These are phyloP conservation scores for Stipa capillata DNA, from an alignment of 176 grass and related monocot genomes.

Conservation along the genomic window DNA sequence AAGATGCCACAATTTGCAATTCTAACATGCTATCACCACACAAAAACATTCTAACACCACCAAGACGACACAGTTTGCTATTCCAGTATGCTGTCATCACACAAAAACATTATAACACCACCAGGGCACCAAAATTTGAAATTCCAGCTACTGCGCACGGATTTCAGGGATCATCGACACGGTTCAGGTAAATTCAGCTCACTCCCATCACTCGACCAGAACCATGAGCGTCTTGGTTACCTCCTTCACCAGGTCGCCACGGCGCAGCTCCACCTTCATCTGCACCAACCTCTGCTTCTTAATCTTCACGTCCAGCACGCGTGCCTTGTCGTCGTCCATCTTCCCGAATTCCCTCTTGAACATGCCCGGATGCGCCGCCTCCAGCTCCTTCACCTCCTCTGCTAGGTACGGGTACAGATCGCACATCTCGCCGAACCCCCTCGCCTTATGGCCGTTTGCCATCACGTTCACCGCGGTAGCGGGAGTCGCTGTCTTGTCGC, in stretches of 20 bases:
- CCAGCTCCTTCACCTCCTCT: constrained; percentile 22
- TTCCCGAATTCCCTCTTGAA: constrained; percentile 37
- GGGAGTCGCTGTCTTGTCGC: neutral
- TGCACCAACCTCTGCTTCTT: constrained; percentile 29
- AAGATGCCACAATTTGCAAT: neutral
- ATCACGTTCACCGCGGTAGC: neutral
- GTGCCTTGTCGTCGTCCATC: constrained; percentile 34
- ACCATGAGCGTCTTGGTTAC: constrained; percentile 22
- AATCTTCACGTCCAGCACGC: constrained; percentile 31
- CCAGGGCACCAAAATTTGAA: neutral
- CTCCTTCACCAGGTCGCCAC: constrained; percentile 19
- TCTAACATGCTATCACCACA: neutral
- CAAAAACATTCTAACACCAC: neutral
- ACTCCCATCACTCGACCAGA: neutral
- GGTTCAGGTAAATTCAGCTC: neutral
- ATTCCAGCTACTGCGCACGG: too few species aligned
- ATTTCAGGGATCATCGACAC: neutral
- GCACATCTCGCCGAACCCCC: constrained; percentile 4
- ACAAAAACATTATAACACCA: neutral
- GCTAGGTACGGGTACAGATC: constrained; percentile 24
- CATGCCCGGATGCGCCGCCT: neutral
- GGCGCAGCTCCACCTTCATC: neutral
- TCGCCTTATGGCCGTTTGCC: neutral
- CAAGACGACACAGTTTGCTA: neutral
- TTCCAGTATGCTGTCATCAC: neutral